These are phyloP conservation scores for Pouteria campechiana DNA, from an alignment of 179 eudicot genomes.

Conservation along the genomic window DNA sequence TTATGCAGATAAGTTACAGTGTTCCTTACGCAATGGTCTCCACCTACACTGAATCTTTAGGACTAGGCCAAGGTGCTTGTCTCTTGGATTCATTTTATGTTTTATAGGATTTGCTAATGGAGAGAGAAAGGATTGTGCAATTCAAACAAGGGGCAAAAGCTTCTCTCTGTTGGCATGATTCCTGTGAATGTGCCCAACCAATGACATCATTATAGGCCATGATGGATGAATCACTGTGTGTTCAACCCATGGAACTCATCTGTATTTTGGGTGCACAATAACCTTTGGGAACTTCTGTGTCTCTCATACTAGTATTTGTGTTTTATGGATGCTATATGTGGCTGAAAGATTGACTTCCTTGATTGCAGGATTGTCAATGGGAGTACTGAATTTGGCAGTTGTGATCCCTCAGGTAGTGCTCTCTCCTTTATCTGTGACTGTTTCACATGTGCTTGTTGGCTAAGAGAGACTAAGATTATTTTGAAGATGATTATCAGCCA, in stretches of 20 bases:
- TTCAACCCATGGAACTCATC: too few relatives aligned
- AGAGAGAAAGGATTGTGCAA: too few relatives aligned
- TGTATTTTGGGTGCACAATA: too few relatives aligned
- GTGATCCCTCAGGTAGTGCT: constrained; percentile 75
- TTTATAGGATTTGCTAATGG: too few relatives aligned
- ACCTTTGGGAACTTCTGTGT: too few relatives aligned
- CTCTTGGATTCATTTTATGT: background rate
- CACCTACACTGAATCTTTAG: constrained; percentile 75
- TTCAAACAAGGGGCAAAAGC: too few relatives aligned
- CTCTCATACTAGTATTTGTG: too few relatives aligned
- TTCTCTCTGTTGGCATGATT: background rate
- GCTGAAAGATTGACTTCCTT: constrained; percentile 5
- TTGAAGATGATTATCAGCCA: too few relatives aligned
- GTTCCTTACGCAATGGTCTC: constrained; percentile 93
- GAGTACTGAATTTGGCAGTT: constrained; percentile 89
- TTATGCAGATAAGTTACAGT: constrained; percentile 85
- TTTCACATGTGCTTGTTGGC: too few relatives aligned
- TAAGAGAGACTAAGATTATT: too few relatives aligned
- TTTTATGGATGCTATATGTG: background rate
- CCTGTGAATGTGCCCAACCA: background rate
- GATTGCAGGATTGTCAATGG: constrained; percentile 90
- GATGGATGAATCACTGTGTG: too few relatives aligned
- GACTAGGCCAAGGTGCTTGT: constrained; percentile 90
- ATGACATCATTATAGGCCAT: too few relatives aligned
- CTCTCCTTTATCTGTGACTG: background rate